These are phyloP conservation scores for Colletotrichum sp. DNA, from an alignment of 2,329 filamentous ascomycete species.

Conservation along the genomic window DNA sequence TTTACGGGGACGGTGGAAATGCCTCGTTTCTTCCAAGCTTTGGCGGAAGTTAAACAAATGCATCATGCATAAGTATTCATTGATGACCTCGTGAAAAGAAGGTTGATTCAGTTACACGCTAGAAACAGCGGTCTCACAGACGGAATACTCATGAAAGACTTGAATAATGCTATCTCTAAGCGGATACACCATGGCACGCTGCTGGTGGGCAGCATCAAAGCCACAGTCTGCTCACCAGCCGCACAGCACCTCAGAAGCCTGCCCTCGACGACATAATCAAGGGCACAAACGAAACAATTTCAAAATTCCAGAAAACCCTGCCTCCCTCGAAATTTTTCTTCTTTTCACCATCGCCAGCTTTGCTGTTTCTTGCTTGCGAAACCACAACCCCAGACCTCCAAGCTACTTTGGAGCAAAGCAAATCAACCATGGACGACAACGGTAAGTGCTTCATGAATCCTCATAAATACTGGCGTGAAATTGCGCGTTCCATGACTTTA, in stretches of 20 bases:
- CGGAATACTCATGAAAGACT: not conserved
- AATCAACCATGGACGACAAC: not conserved
- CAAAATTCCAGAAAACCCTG: not conserved
- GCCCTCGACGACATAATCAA: not conserved
- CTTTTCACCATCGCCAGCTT: not conserved
- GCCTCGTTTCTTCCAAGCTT: not conserved
- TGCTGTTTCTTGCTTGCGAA: not conserved
- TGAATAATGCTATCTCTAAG: not conserved
- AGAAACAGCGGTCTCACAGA: not conserved
- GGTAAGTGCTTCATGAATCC: not conserved
- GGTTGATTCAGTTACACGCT: not conserved
- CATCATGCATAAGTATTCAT: not conserved
- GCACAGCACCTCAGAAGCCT: not conserved
- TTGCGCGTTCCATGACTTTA: not conserved
- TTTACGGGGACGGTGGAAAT: not conserved
- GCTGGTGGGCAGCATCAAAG: not conserved
- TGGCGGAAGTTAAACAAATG: not conserved
- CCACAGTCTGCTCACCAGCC: not conserved
- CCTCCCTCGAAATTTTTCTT: not conserved
- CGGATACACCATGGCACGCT: not conserved
- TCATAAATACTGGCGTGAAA: not conserved
- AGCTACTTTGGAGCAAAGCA: rapidly evolving
- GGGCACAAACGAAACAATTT: not conserved
- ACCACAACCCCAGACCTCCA: not conserved
- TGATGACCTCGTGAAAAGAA: not conserved